phyloP scores from a whole-genome alignment of 2,329 filamentous ascomycete species.

The Scedosporium boydii region DNA sequence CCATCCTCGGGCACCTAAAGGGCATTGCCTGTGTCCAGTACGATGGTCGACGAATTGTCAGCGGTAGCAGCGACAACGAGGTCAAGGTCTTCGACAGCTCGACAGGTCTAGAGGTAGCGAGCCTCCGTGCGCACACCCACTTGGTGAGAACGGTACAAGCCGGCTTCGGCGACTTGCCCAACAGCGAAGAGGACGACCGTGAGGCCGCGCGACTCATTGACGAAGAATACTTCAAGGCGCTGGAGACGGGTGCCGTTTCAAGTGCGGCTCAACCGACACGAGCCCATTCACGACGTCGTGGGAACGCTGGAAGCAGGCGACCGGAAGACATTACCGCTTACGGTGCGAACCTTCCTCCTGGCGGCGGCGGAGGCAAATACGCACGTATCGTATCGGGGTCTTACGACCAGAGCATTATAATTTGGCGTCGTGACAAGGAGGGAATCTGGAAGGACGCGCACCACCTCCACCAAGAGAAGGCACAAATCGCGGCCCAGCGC shows the following conservation, averaged over 20 bases:
- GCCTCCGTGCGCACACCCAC: constrained; percentile 69
- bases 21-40: constrained; percentile 98
- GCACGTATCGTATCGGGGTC: constrained; percentile 94
- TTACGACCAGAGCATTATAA: constrained; percentile 91
- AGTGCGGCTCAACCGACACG: constrained; percentile 21
- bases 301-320: constrained; percentile 63
- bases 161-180: constrained; percentile 81
- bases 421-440: constrained; percentile 81
- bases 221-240: constrained; percentile 55
- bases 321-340: constrained; percentile 70
- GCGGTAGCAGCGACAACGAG: constrained; percentile 90
- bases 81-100: constrained; percentile 89
- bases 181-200: constrained; percentile 65
- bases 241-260: constrained; percentile 39
- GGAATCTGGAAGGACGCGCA: constrained; percentile 78
- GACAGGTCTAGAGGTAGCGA: constrained; percentile 82
- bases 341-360: constrained; percentile 80
- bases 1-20: constrained; percentile 79
- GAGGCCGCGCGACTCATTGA: constrained; percentile 66
- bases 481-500: constrained; percentile 38
- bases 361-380: constrained; percentile 80
- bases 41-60: constrained; percentile 86
- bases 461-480: constrained; percentile 65
- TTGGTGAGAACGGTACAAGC: constrained; percentile 93
- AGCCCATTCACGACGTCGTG: constrained; percentile 25